Evolutionary conservation across 208 protist species (phyloP), one percentile per base, ranked within the genome.

Genomic region (Crithidia thermophila): DNA sequence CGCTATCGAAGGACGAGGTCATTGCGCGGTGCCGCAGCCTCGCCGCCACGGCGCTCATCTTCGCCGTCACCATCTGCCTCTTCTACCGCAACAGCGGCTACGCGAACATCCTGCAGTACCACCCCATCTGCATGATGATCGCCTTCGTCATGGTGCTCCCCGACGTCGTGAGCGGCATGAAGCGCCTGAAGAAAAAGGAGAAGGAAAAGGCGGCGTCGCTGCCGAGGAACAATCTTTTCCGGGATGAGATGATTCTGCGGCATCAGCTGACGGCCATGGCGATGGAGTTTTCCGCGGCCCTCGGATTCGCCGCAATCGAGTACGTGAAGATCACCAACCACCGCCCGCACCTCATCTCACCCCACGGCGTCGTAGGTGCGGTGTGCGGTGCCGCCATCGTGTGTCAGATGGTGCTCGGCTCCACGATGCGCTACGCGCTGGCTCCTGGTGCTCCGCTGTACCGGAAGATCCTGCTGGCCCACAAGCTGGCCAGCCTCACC

Each of bases 271-370:
- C 59, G 27, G 55, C 85, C 16, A 59, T 91, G 13, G 39, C 51
- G 10, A 64, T 91, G 36, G 76, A 88, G 72, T 0, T 78, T 20
- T 59, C 75, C 1, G 68, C 75, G 10, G 55, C 69, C 11, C 31
- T 58, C 49, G 85, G 85, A 3, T 82, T 91, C 28, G 72, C 69
- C 25, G 68, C 79, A 1, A 59, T 88, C 23, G 82, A 88, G 74
- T 88, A 80, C 74, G 72, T 57, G 56, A 91, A 91, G 65, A 68
- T 84, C 39, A 62, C 57, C 13, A 64, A 72, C 25, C 60, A 58
- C 3, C 75, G 80, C 27, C 31, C 21, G 2, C 85, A 91, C 36
- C 72, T 91, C 49, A 71, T 14, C 10, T 77, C 79, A 7, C 79
- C 65, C 20, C 85, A 91, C 71, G 67, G 60, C 21, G 33, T 83